Base-by-base conservation (phyloP, 2,329 filamentous ascomycete genomes). In the Tolypocladium amazonense region DNA sequence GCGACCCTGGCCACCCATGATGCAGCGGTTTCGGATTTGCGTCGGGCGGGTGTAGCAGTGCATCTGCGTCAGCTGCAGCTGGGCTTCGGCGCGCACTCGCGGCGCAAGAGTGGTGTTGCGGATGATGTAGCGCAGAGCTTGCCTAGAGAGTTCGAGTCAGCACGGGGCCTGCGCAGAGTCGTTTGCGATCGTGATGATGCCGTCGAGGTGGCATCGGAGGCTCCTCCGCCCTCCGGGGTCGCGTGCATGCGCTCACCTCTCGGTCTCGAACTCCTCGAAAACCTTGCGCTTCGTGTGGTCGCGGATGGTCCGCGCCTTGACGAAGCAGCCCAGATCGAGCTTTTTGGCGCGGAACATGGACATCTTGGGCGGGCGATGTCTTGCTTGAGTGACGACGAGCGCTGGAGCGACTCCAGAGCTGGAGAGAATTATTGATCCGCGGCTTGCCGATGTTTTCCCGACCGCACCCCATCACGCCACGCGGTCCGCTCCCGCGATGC, bases 221-320 rank as follows among this genome's bases (percentile, higher is more conserved):
- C 1, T 25, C 43, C 15, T 8, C 3, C 11, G n/a, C n/a, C n/a
- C n/a, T n/a, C n/a, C 9, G 20, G 25, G 37, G 18, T 30, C n/a
- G 56, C 53, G 25, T 45, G 54, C 39, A 50, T 18, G 41, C 18
- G 41, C 74, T 64, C 79, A 95, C 92, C 93, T 88, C 77, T 97
- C 89, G 5, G 92, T 85, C 79, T 99, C 94, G 71, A 88, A 80
- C 72, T 91, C 81, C 71, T 88, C 89, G 70, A 92, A 97, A 61
- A 92, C 90, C 78, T 95, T 93, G 69, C 94, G 89, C 84, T 97
- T 99, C 59, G 92, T 92, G 78, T 97, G 91, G 76, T 99, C 94
- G 69, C 94, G 90, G 72, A 99, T 88, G 66, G 90, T 84, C 66
- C 88, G 88, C 73, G 88, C 85, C 71, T 97, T 97, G 77, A 95